Evolutionary conservation across 495 filamentous ascomycete genomes (phyloP).

Genomic region (Lasiosphaeris hirsuta): DNA sequence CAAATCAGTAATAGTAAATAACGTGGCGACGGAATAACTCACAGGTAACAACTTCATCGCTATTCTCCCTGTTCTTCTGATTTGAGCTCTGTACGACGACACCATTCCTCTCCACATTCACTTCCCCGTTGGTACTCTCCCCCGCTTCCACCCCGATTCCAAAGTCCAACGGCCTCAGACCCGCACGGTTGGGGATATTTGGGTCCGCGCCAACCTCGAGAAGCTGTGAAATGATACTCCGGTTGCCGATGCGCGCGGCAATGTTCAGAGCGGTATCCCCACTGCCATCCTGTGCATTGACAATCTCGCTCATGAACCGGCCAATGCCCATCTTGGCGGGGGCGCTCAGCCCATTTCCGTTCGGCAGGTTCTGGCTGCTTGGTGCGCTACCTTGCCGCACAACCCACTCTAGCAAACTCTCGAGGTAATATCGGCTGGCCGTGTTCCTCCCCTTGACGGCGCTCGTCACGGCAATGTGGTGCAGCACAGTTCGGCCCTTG

Average conservation of each 20-base stretch:
- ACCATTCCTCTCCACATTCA: conserved; percentile 27
- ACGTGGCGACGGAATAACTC: conserved; percentile 32
- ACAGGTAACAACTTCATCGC: conserved; percentile 69
- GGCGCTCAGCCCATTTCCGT: conserved; percentile 22
- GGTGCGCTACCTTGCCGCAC: conserved; percentile 73
- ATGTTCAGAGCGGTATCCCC: conserved; percentile 95
- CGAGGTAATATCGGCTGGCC: conserved; percentile 88
- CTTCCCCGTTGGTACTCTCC: conserved; percentile 43
- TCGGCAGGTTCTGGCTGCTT: conserved; percentile 50
- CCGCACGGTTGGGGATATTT: conserved; percentile 81
- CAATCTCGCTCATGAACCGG: conserved; percentile 91
- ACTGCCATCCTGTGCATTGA: conserved; percentile 86
- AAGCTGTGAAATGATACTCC: conserved; percentile 86
- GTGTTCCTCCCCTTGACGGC: conserved; percentile 84
- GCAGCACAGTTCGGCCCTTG: conserved; percentile 84
- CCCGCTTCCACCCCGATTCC: conserved; percentile 68
- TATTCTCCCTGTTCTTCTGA: conserved; percentile 54
- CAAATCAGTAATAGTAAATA: conserved; percentile 25
- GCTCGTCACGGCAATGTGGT: conserved; percentile 93
- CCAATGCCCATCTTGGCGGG: conserved; percentile 73
- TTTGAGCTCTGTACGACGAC: conserved; percentile 28
- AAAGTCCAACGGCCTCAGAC: conserved; percentile 83
- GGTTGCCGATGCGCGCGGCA: conserved; percentile 84
- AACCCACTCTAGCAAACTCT: conserved; percentile 88
- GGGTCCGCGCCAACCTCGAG: conserved; percentile 91